Percentiles rank a stretch among this genome's conserved stretches.
Conservation (phyloP, 2,329 filamentous ascomycete genomes). For the Fusarium sp. region DNA sequence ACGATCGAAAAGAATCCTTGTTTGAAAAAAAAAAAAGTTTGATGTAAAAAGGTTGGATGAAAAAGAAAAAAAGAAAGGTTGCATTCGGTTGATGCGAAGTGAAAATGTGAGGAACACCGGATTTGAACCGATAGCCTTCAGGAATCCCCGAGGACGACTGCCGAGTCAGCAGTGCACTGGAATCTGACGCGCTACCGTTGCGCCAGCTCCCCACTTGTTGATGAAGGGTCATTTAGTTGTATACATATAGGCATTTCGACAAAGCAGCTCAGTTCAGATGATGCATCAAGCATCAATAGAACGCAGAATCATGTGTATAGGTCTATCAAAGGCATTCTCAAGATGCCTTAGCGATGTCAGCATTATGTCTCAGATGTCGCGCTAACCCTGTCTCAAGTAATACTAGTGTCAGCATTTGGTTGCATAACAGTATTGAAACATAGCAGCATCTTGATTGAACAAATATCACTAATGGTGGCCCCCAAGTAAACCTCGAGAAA, state of each 20-base stretch:
- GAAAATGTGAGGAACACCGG: constrained; percentile 27
- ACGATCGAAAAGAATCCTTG: neutral
- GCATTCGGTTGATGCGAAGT: too few relatives aligned
- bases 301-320: too few relatives aligned
- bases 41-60: neutral
- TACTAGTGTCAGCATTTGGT: too few relatives aligned
- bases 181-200: constrained; percentile 24
- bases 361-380: too few relatives aligned
- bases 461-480: neutral
- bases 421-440: neutral
- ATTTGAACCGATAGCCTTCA: constrained; percentile 36
- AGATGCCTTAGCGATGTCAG: too few relatives aligned
- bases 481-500: neutral
- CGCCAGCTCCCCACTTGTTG: constrained; percentile 30
- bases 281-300: neutral
- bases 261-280: too few relatives aligned
- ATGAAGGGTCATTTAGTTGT: accelerated
- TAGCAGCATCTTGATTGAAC: neutral
- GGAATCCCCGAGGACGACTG: constrained; percentile 13
- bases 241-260: neutral
- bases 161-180: constrained; percentile 5
- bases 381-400: too few relatives aligned
- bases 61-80: neutral
- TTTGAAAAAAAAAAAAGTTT: neutral
- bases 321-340: too few relatives aligned